These are phyloP conservation scores for Fusarium cyanostomum DNA, from an alignment of 2,329 filamentous ascomycete genomes.

Conservation along the genomic window DNA sequence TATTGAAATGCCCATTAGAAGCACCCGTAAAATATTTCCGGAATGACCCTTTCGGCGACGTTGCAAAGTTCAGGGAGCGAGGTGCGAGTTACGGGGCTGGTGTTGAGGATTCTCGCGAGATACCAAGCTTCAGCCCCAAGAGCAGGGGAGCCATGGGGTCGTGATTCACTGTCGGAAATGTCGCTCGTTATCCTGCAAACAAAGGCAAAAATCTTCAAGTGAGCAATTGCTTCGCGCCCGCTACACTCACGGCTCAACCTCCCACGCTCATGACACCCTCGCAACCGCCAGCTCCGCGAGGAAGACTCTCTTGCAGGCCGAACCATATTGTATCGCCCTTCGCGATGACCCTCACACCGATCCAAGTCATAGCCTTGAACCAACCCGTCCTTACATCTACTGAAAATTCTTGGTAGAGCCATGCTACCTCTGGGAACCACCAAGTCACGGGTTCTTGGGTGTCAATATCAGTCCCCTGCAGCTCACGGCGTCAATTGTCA, in stretches of 20 bases:
- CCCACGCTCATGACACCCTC: background rate
- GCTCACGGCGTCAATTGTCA: background rate
- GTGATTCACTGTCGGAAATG: background rate
- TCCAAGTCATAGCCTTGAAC: background rate
- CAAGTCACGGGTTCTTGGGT: conserved; percentile 5
- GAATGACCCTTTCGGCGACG: background rate
- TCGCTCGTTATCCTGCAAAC: background rate
- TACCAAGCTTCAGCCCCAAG: conserved; percentile 1
- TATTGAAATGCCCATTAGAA: background rate
- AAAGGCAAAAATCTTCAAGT: background rate
- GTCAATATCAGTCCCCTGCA: conserved; percentile 9
- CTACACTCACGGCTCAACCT: background rate
- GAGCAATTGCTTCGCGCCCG: background rate
- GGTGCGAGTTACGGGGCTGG: conserved; percentile 18
- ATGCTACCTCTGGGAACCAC: conserved; percentile 7
- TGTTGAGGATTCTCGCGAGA: conserved; percentile 22
- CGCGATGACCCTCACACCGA: too few species aligned
- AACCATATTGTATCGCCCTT: background rate
- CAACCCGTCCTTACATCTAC: background rate
- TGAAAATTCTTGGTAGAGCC: background rate
- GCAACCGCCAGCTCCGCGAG: too few species aligned
- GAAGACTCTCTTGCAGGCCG: conserved; percentile 13
- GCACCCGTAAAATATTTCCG: background rate
- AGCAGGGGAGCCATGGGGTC: background rate
- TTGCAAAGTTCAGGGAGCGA: conserved; percentile 23